These are phyloP conservation scores for Leucocoprinus gongylophorus DNA, from an alignment of 1,284 basidiomycete genomes.

Conservation along the genomic window DNA sequence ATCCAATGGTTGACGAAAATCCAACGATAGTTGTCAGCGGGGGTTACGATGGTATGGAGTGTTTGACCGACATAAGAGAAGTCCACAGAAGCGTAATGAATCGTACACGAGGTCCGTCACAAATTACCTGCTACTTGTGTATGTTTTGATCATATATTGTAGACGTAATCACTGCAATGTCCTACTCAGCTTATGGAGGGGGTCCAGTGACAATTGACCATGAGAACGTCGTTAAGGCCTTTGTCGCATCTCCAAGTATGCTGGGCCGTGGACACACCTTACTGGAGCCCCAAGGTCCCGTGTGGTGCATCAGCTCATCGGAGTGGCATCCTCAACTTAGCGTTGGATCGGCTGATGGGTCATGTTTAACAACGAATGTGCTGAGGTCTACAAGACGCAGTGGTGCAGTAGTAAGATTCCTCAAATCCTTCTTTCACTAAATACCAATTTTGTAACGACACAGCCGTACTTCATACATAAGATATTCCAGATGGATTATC, in stretches of 20 bases:
- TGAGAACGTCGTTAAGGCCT: conserved; percentile 70
- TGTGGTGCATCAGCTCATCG: conserved; percentile 73
- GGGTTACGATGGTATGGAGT: conserved; percentile 72
- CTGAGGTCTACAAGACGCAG: conserved; percentile 62
- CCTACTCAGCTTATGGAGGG: conserved; percentile 57
- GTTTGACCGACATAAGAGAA: conserved; percentile 69
- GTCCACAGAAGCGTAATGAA: conserved; percentile 57
- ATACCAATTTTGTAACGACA: not conserved
- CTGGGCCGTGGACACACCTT: conserved; percentile 67
- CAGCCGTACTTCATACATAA: conserved; percentile 75
- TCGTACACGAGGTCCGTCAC: conserved; percentile 57
- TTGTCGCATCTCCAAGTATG: conserved; percentile 62
- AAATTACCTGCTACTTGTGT: not conserved
- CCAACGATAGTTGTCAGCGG: conserved; percentile 69
- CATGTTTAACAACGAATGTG: conserved; percentile 64
- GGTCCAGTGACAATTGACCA: conserved; percentile 70
- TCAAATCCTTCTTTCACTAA: not conserved
- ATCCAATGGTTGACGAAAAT: conserved; percentile 40
- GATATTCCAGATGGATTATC: conserved; percentile 84
- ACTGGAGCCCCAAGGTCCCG: conserved; percentile 67
- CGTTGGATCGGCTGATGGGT: conserved; percentile 76
- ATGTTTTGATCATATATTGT: not conserved
- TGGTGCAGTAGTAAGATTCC: conserved; percentile 51
- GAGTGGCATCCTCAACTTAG: conserved; percentile 85
- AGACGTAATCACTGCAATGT: conserved; percentile 67